Evolutionary conservation across 2,329 filamentous ascomycete genomes (phyloP), one percentile per base, ranked within the genome.

Genomic region (Cordyceps sp.): DNA sequence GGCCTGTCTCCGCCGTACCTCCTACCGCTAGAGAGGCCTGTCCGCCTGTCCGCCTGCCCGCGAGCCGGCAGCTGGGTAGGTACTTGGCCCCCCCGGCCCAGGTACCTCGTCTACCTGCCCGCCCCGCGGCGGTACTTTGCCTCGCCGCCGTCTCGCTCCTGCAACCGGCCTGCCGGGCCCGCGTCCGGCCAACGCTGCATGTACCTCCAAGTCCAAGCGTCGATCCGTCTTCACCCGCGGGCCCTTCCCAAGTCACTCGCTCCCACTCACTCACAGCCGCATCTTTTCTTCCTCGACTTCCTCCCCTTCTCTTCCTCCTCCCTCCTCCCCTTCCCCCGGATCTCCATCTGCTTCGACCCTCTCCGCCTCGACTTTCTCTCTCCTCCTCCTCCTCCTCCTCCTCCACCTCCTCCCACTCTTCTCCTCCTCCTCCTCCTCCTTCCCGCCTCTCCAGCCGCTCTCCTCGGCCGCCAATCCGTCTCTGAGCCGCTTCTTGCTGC

Each of bases 351-450:
- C n/a, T n/a, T n/a, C n/a, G n/a, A n/a, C n/a, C 16, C 22, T 31
- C 31, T 28, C 34, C 32, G 26, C 33, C 29, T 33, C 30, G 4
- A n/a, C n/a, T n/a, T n/a, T n/a, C 26, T 26, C 18, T 25, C 29
- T 28, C 34, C 33, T 26, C 32, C 29, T 33, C 32, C 19, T 34
- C 32, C 23, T 32, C 30, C 20, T 29, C 37, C 40, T 48, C 23
- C 22, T 15, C 26, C 22, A 20, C 31, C 19, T 20, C 26, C 26
- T 17, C 26, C 15, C 4, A 17, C 4, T 16, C 15, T 16, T 4
- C n/a, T 6, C 25, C 10, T 10, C 6, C 25, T 5, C 25, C n/a
- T 10, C 6, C 15, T 17, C 22, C 8, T 30, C 32, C 14, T 28
- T 16, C 13, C 17, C n/a, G 9, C 17, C 18, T 25, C 14, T 10